phyloP scores from a whole-genome alignment of 1,284 basidiomycete genomes.

The Wolfiporia cocos region DNA sequence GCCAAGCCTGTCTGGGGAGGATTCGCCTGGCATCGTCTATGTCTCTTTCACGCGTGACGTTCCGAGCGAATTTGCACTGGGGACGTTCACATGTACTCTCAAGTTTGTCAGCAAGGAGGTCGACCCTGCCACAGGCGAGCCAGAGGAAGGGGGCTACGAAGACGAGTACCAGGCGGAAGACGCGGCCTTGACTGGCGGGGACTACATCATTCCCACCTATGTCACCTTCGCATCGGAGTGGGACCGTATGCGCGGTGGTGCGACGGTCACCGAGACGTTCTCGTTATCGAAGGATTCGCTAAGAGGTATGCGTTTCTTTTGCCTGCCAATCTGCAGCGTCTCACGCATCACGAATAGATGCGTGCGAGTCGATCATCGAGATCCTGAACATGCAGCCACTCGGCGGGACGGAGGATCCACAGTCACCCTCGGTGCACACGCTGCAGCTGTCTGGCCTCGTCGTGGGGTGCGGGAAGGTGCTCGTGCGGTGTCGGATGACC shows the following conservation, averaged over 20 bases:
- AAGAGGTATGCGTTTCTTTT: constrained; percentile 62
- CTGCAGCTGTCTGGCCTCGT: constrained; percentile 90
- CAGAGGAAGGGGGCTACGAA: constrained; percentile 97
- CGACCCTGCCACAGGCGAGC: constrained; percentile 93
- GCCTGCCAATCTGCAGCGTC: neutral
- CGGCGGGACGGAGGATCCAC: constrained; percentile 81
- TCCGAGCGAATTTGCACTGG: constrained; percentile 74
- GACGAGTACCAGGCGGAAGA: constrained; percentile 99
- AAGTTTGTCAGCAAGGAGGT: constrained; percentile 98
- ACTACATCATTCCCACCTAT: constrained; percentile 93
- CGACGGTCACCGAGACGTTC: constrained; percentile 89
- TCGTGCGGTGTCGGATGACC: constrained; percentile 95
- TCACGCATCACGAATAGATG: constrained; percentile 45
- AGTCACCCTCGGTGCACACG: constrained; percentile 87
- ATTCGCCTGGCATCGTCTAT: constrained; percentile 81
- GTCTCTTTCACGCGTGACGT: constrained; percentile 88
- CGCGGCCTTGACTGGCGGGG: constrained; percentile 87
- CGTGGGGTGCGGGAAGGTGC: constrained; percentile 86
- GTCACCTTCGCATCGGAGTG: constrained; percentile 91
- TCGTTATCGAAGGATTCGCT: constrained; percentile 91
- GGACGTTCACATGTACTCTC: constrained; percentile 90
- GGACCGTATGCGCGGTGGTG: constrained; percentile 81
- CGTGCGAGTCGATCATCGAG: constrained; percentile 90
- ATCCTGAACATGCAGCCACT: constrained; percentile 96
- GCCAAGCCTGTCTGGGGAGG: constrained; percentile 59